These are phyloP conservation scores for Apiospora arundinis DNA, from an alignment of 2,329 filamentous ascomycete genomes.

Conservation along the genomic window DNA sequence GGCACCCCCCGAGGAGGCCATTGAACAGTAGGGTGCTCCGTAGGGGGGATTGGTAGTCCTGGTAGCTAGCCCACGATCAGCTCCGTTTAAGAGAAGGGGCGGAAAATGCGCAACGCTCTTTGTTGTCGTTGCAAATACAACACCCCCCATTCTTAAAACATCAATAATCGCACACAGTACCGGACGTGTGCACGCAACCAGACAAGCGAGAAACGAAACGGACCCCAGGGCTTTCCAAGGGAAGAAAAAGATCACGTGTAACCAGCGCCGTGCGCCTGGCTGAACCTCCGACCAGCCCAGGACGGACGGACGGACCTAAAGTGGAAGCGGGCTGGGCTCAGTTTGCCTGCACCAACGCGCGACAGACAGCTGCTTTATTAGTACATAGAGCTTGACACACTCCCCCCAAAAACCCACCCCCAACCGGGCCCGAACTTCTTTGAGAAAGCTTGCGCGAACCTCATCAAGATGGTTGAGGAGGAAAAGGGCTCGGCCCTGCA, in stretches of 20 bases:
- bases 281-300: constrained; percentile 6
- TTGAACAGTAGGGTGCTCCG: neutral
- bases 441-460: constrained; percentile 17
- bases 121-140: neutral
- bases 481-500: constrained; percentile 18
- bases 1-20: neutral
- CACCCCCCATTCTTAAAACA: neutral
- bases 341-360: constrained; percentile 9
- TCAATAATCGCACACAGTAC: neutral
- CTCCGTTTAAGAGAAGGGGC: neutral
- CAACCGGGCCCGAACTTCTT: constrained; percentile 13
- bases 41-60: neutral
- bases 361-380: neutral
- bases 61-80: neutral
- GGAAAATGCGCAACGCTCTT: neutral
- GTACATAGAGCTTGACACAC: constrained; percentile 15
- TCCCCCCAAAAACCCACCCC: constrained; percentile 5
- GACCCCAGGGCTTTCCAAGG: neutral
- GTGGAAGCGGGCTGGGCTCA: constrained; percentile 11
- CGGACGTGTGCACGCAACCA: neutral
- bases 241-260: constrained; percentile 9
- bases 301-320: constrained; percentile 14
- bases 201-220: neutral
- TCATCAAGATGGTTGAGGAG: constrained; percentile 14
- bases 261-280: constrained; percentile 8